Evolutionary conservation across 2,329 filamentous ascomycete species (phyloP).

Genomic region (Triangularia verruculosa): DNA sequence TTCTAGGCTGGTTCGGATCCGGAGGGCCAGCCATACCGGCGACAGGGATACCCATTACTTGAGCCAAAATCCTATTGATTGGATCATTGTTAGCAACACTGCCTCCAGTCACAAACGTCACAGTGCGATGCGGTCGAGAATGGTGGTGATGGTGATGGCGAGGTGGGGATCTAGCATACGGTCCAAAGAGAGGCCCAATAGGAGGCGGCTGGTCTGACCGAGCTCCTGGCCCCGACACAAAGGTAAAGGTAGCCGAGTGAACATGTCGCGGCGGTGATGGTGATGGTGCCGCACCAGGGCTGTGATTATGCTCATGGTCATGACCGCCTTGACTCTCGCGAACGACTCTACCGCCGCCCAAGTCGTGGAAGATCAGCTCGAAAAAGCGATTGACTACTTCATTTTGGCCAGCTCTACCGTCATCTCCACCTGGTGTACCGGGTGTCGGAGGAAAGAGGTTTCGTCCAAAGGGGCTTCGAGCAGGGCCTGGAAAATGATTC

Average conservation of each 20-base stretch:
- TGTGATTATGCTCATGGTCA: too few species aligned
- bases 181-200: conserved; percentile 7
- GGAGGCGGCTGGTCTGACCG: conserved; percentile 17
- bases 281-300: neutral
- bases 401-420: neutral
- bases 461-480: conserved; percentile 34
- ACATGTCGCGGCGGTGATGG: neutral
- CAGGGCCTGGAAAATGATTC: conserved; percentile 44
- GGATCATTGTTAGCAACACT: conserved; percentile 27
- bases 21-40: conserved; percentile 13
- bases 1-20: neutral
- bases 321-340: conserved; percentile 1
- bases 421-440: neutral
- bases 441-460: neutral
- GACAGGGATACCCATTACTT: conserved; percentile 37
- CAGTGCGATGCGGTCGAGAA: neutral
- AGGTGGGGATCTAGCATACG: neutral
- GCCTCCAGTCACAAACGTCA: conserved; percentile 28
- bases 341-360: conserved; percentile 29
- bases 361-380: conserved; percentile 41
- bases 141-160: neutral
- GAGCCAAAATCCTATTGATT: conserved; percentile 43
- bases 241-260: conserved; percentile 41
- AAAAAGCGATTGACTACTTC: conserved; percentile 39
- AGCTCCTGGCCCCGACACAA: conserved; percentile 30